These are phyloP conservation scores for Dittrichia graveolens DNA, from an alignment of 129 eudicot genomes.

Conservation along the genomic window DNA sequence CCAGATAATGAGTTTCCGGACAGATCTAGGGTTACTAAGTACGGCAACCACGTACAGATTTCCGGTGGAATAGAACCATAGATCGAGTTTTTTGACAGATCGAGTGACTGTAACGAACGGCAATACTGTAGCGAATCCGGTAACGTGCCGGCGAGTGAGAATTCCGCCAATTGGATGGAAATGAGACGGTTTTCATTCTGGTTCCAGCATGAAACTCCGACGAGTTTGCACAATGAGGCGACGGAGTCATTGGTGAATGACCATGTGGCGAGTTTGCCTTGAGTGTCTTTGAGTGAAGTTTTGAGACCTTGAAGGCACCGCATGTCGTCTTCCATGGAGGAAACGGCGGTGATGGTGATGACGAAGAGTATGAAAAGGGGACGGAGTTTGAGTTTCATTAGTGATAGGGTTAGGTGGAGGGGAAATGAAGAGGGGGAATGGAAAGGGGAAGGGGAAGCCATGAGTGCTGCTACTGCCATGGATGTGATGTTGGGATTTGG, in stretches of 20 bases:
- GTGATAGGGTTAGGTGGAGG: conserved; percentile 19
- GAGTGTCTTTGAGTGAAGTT: conserved; percentile 52
- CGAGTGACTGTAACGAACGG: conserved; percentile 58
- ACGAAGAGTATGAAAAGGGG: conserved; percentile 8
- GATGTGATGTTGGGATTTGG: conserved; percentile 27
- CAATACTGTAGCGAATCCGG: conserved; percentile 67
- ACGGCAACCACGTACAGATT: conserved; percentile 81
- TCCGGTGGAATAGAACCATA: conserved; percentile 61
- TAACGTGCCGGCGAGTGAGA: conserved; percentile 50
- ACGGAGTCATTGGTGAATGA: conserved; percentile 51
- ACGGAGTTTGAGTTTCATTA: conserved; percentile 24
- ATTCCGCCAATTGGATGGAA: conserved; percentile 52
- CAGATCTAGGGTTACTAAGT: conserved; percentile 66
- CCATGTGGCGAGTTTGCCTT: conserved; percentile 51
- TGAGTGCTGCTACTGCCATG: neutral
- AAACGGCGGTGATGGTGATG: neutral
- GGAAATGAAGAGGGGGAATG: conserved; percentile 6
- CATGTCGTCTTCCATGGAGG: conserved; percentile 67
- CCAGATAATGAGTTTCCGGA: conserved; percentile 60
- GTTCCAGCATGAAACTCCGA: conserved; percentile 77
- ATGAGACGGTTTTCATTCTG: conserved; percentile 69
- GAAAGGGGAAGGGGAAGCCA: neutral
- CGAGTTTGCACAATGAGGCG: conserved; percentile 53
- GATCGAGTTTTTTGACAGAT: conserved; percentile 62
- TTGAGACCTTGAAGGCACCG: conserved; percentile 59